phyloP scores from a whole-genome alignment of 2,329 filamentous ascomycete species.

The Myriosclerotinia curreyana region DNA sequence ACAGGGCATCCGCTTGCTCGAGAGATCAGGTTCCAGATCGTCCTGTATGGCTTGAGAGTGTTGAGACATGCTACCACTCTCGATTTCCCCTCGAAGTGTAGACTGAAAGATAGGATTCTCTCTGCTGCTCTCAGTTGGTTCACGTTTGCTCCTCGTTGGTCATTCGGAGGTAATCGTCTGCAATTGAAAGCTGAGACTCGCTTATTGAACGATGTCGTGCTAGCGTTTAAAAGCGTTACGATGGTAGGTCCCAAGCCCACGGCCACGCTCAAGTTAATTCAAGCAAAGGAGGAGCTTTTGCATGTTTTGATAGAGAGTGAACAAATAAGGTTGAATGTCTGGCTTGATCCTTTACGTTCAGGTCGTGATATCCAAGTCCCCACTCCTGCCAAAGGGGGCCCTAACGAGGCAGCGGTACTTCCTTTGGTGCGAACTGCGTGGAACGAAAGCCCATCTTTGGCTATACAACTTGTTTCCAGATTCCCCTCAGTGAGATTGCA shows the following conservation, averaged over 20 bases:
- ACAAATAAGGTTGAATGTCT: slow-evolving; percentile 77
- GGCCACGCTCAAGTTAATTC: slow-evolving; percentile 58
- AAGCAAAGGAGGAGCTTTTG: slow-evolving; percentile 80
- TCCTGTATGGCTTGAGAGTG: slow-evolving; percentile 78
- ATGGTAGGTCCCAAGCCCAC: slow-evolving; percentile 50
- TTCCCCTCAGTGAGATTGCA: slow-evolving; percentile 73
- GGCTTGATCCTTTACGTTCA: slow-evolving; percentile 78
- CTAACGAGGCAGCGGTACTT: slow-evolving; percentile 43
- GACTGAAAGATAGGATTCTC: slow-evolving; percentile 83
- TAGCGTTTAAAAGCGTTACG: slow-evolving; percentile 61
- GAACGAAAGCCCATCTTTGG: slow-evolving; percentile 78
- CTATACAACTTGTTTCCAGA: slow-evolving; percentile 77
- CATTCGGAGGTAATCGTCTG: slow-evolving; percentile 88
- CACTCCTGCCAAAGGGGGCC: slow-evolving; percentile 40
- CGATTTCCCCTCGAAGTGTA: slow-evolving; percentile 65
- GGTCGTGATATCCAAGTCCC: slow-evolving; percentile 48
- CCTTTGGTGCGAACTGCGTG: slow-evolving; percentile 77
- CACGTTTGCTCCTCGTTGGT: slow-evolving; percentile 77
- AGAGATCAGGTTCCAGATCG: slow-evolving; percentile 85
- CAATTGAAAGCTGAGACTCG: slow-evolving; percentile 92
- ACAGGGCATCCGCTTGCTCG: slow-evolving; percentile 80
- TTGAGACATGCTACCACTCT: slow-evolving; percentile 69
- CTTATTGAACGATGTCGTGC: slow-evolving; percentile 71
- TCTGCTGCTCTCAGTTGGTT: slow-evolving; percentile 91
- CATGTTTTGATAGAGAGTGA: slow-evolving; percentile 80